These are phyloP conservation scores for Colletotrichum kahawae DNA, from an alignment of 2,329 filamentous ascomycete genomes.

Conservation along the genomic window DNA sequence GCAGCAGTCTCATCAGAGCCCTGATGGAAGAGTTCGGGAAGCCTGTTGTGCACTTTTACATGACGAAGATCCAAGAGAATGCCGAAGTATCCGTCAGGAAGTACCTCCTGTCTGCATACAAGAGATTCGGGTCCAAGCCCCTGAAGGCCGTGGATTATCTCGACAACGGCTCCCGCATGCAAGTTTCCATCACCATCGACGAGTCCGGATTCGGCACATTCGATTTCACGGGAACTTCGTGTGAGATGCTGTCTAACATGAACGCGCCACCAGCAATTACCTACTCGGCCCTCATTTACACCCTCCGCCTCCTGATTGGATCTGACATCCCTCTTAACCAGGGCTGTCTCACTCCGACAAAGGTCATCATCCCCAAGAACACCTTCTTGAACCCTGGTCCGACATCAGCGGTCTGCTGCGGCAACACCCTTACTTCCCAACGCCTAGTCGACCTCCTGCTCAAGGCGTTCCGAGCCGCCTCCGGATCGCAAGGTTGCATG, in stretches of 20 bases:
- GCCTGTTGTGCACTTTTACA: conserved; percentile 69
- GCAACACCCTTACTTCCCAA: conserved; percentile 37
- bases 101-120: neutral
- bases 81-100: conserved; percentile 53
- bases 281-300: conserved; percentile 37
- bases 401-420: conserved; percentile 34
- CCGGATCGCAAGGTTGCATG: conserved; percentile 76
- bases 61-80: conserved; percentile 72
- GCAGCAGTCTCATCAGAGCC: conserved; percentile 74
- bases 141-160: conserved; percentile 81
- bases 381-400: conserved; percentile 36
- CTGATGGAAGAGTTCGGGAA: conserved; percentile 78
- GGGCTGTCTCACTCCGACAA: conserved; percentile 74
- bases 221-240: conserved; percentile 35
- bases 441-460: conserved; percentile 68
- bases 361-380: conserved; percentile 73
- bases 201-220: conserved; percentile 77
- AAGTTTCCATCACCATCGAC: conserved; percentile 77
- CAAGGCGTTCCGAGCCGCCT: conserved; percentile 76
- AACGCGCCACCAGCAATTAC: conserved; percentile 35
- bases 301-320: conserved; percentile 34
- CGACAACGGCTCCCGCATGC: conserved; percentile 84
- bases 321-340: conserved; percentile 38
- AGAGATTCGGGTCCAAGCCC: conserved; percentile 50
- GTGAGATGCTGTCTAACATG: conserved; percentile 32